These are phyloP conservation scores for Saccharomycopsis fibuligera DNA, from an alignment of 805 yeast genomes.

Conservation along the genomic window DNA sequence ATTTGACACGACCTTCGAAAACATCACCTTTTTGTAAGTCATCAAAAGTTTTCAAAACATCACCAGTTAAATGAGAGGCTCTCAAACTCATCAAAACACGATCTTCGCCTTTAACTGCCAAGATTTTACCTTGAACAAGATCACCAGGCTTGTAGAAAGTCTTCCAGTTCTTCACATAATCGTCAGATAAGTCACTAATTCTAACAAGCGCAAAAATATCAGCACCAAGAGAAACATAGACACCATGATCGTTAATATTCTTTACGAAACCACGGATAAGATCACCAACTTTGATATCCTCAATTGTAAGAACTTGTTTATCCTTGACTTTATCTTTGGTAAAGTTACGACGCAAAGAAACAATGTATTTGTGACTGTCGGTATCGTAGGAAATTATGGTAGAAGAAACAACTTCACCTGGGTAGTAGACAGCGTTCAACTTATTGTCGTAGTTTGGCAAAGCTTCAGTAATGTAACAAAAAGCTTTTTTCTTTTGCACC, in stretches of 20 bases:
- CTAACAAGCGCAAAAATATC: slow-evolving; percentile 72
- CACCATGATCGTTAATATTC: slow-evolving; percentile 65
- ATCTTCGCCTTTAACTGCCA: slow-evolving; percentile 53
- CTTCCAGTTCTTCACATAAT: slow-evolving; percentile 84
- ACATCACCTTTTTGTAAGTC: slow-evolving; percentile 67
- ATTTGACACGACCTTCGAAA: slow-evolving; percentile 70
- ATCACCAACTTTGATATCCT: slow-evolving; percentile 61
- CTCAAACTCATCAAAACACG: slow-evolving; percentile 73
- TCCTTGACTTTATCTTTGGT: slow-evolving; percentile 35
- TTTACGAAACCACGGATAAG: slow-evolving; percentile 78
- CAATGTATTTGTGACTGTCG: slow-evolving; percentile 45
- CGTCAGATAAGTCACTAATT: slow-evolving; percentile 74
- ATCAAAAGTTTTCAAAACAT: slow-evolving; percentile 52
- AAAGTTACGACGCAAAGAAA: slow-evolving; percentile 51
- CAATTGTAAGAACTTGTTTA: slow-evolving; percentile 38
- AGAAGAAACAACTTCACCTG: slow-evolving; percentile 52
- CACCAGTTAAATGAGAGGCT: slow-evolving; percentile 74
- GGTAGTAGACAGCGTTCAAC: slow-evolving; percentile 41
- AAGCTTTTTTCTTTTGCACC: slow-evolving; percentile 55
- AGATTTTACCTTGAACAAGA: slow-evolving; percentile 65
- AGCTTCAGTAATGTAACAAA: slow-evolving; percentile 72
- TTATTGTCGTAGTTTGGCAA: slow-evolving; percentile 56
- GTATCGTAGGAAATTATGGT: slow-evolving; percentile 37
- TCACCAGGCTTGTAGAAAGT: slow-evolving; percentile 65
- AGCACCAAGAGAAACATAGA: slow-evolving; percentile 72